Conservation (phyloP, 2,329 filamentous ascomycete species). For the Aspergillus sp. region DNA sequence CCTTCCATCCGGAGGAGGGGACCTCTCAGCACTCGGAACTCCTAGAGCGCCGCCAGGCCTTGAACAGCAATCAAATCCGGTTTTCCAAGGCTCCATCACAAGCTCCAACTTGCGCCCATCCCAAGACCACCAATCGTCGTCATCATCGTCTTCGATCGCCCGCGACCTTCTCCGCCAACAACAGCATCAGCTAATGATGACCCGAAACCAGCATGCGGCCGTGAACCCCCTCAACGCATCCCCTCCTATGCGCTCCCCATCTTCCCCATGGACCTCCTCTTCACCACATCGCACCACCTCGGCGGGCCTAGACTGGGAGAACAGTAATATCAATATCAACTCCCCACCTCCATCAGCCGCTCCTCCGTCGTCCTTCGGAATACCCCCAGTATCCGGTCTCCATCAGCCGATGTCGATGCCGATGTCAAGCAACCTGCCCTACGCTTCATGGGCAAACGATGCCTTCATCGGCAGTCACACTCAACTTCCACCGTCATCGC, state of each 20-base stretch:
- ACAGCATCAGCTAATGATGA: slow-evolving; percentile 14
- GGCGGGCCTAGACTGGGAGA: not conserved
- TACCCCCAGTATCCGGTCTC: too few species aligned
- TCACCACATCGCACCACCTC: not conserved
- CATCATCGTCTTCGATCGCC: slow-evolving; percentile 3
- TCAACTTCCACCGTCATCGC: slow-evolving; percentile 11
- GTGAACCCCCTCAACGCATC: slow-evolving; percentile 14
- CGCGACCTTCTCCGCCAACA: slow-evolving; percentile 20
- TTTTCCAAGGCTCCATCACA: slow-evolving; percentile 7
- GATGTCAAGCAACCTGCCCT: slow-evolving; percentile 17
- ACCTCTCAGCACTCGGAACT: slow-evolving; percentile 20
- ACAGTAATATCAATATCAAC: not conserved
- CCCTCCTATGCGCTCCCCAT: slow-evolving; percentile 7
- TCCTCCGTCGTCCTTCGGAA: not conserved
- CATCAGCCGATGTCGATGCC: not conserved
- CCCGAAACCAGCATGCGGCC: slow-evolving; percentile 13
- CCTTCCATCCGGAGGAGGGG: slow-evolving; percentile 33
- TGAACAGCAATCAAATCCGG: slow-evolving; percentile 15
- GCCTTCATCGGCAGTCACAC: slow-evolving; percentile 27
- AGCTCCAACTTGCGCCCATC: slow-evolving; percentile 10
- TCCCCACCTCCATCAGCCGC: not conserved
- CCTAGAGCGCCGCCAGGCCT: slow-evolving; percentile 34
- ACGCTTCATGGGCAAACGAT: slow-evolving; percentile 28
- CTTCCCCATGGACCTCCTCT: slow-evolving; percentile 17
- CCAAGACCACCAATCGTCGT: slow-evolving; percentile 9